These are phyloP conservation scores for Coffea canephora DNA, from an alignment of 257 asterid genomes.

Conservation along the genomic window DNA sequence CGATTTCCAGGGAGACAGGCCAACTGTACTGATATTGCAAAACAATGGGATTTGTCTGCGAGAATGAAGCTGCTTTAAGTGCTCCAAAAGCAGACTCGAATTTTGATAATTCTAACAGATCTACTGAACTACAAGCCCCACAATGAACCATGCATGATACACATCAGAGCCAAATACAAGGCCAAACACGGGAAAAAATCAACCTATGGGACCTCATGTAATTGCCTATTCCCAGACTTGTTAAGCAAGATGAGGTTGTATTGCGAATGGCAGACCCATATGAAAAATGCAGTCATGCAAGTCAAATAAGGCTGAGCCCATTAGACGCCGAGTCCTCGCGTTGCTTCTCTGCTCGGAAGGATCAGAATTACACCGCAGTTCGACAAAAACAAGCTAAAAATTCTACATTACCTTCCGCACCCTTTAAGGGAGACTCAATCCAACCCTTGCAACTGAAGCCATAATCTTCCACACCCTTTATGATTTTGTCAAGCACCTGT, in stretches of 20 bases:
- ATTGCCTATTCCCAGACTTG: background rate
- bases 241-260: background rate
- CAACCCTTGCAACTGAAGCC: conserved; percentile 86
- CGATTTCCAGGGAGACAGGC: background rate
- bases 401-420: conserved; percentile 95
- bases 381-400: conserved; percentile 72
- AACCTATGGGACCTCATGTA: background rate
- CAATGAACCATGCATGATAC: background rate
- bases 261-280: background rate
- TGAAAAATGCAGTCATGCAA: background rate
- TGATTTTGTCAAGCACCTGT: conserved; percentile 76
- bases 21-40: background rate
- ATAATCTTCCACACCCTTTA: conserved; percentile 66
- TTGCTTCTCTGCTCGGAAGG: conserved; percentile 1
- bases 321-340: background rate
- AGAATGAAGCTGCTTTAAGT: background rate
- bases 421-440: conserved; percentile 91
- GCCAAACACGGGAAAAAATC: background rate
- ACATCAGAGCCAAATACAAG: background rate
- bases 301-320: background rate
- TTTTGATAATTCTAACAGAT: background rate
- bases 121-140: background rate
- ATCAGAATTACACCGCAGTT: conserved; percentile 8
- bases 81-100: background rate
- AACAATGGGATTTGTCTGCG: background rate